Base-by-base conservation (phyloP, 306 rosid genomes). In the Glycyrrhiza uralensis region DNA sequence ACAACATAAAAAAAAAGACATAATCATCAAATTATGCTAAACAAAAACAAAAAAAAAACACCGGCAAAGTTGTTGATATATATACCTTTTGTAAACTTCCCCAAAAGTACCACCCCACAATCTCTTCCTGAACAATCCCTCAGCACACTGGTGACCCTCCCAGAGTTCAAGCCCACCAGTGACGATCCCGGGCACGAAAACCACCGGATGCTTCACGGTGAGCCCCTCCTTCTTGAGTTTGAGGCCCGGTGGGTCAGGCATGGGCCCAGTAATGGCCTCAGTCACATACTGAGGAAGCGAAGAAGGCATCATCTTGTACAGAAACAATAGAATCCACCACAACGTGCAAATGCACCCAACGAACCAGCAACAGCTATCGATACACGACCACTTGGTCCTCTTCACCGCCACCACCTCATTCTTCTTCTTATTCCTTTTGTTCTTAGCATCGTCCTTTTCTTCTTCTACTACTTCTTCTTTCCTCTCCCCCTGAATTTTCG, bases 81-180 rank as follows among this genome's bases (percentile, higher is more conserved):
- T 30, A 59, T 81, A 91, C 97, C 95, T 91, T 68, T 76, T 91
- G 19, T 91, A 91, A 61, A 88, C 85, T 64, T 91, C 97, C 15
- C 97, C 95, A 63, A 91, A 91, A 7, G 92, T 88, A 56, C 95
- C 95, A 29, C 97, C 97, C 95, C 89, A 88, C 60, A 91, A 86
- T 14, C 92, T 83, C 61, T 91, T 91, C 67, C 97, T 76, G 79
- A 91, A 87, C 66, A 91, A 66, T 7, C 92, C 95, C 5, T 91
- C 92, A 0, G 95, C 84, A 69, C 92, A 91, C 12, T 76, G 89
- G 29, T 78, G 97, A 22, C 97, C 97, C 74, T 88, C 97, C 97
- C 97, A 91, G 5, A 91, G 80, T 35, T 91, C 95, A 18, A 91
- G 97, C 17, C 90, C 95, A 13, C 97, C 92, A 2, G 92, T 91